These are phyloP conservation scores for Oleoguttula mirabilis DNA, from an alignment of 495 filamentous ascomycete species.

Conservation along the genomic window DNA sequence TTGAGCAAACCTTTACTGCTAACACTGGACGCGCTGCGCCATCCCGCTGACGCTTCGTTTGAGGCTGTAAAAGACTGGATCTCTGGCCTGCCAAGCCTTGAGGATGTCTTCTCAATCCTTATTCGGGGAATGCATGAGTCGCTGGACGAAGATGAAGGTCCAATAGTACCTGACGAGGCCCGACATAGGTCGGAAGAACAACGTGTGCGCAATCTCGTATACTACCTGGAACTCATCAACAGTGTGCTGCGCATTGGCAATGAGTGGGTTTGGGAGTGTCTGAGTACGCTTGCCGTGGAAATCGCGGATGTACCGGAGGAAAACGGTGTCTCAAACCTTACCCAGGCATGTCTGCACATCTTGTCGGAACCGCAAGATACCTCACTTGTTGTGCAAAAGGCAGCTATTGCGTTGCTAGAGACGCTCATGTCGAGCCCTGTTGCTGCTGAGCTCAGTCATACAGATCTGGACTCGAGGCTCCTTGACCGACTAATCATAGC, in stretches of 20 bases:
- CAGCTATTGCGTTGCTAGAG: not conserved
- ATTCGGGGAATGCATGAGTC: no score
- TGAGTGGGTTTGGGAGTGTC: slow-evolving; percentile 7
- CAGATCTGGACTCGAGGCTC: slow-evolving; percentile 4
- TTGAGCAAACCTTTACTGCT: slow-evolving; percentile 17
- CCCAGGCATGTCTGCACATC: no score
- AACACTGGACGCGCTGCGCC: slow-evolving; percentile 19
- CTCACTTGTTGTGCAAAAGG: no score
- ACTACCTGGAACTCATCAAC: slow-evolving; percentile 1
- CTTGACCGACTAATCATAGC: slow-evolving; percentile 2
- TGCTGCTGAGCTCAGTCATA: not conserved
- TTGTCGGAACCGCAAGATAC: no score
- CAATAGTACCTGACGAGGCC: no score
- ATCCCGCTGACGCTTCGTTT: slow-evolving; percentile 36
- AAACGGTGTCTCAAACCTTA: no score
- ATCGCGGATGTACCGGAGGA: no score
- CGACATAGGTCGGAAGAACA: not conserved
- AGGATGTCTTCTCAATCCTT: slow-evolving; percentile 37
- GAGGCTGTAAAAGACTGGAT: slow-evolving; percentile 61
- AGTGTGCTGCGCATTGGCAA: not conserved
- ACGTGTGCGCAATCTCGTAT: slow-evolving; percentile 1
- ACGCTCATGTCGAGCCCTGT: not conserved
- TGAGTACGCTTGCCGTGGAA: not conserved
- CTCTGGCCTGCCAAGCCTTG: slow-evolving; percentile 55
- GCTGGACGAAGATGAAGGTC: no score